These are phyloP conservation scores for Ramaria rubella DNA, from an alignment of 768 basidiomycete species.

Conservation along the genomic window DNA sequence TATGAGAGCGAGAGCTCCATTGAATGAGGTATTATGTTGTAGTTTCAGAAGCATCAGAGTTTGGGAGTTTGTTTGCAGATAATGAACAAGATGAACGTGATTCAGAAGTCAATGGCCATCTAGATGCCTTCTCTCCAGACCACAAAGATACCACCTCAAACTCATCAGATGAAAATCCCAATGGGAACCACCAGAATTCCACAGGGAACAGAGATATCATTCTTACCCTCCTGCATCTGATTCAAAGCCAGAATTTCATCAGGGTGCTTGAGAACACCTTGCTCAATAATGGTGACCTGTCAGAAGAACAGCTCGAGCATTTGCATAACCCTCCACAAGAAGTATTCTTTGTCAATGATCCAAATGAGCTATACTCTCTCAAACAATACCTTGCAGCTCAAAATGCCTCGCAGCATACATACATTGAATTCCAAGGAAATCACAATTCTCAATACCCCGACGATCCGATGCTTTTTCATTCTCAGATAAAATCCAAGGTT, in stretches of 20 bases:
- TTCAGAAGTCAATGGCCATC: too few species aligned
- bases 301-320: background rate
- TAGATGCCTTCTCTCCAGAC: too few species aligned
- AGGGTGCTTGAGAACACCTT: background rate
- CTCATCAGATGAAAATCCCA: too few species aligned
- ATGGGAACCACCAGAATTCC: too few species aligned
- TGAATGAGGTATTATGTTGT: too few species aligned
- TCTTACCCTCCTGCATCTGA: too few species aligned
- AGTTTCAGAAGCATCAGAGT: too few species aligned
- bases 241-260: background rate
- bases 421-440: conserved; percentile 17
- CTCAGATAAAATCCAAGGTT: conserved; percentile 25
- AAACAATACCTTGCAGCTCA: conserved; percentile 25
- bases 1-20: too few species aligned
- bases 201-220: too few species aligned
- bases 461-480: conserved; percentile 24
- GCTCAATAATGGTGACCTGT: background rate
- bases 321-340: background rate
- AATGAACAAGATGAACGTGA: too few species aligned
- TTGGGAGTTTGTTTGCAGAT: too few species aligned
- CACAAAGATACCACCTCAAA: too few species aligned
- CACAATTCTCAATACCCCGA: conserved; percentile 5
- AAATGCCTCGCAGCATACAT: conserved; percentile 28
- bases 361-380: conserved; percentile 26
- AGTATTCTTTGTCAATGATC: conserved; percentile 16